Evolutionary conservation across 768 basidiomycete species (phyloP).

Genomic region (Neoboletus brunneissimus): DNA sequence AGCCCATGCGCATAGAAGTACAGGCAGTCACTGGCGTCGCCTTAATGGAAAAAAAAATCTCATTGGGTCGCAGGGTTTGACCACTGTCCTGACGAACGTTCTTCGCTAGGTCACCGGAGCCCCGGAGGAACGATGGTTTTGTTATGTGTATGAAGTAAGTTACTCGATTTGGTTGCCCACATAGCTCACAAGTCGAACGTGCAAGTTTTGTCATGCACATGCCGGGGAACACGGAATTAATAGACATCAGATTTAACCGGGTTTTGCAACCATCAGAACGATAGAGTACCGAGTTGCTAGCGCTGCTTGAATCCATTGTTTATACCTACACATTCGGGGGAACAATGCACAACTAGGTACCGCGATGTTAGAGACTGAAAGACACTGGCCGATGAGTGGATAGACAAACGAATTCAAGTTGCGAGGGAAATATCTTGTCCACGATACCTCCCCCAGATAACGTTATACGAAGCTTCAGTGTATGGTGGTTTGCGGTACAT

Average conservation of each 20-base stretch:
- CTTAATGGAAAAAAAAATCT: neutral
- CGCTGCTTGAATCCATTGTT: neutral
- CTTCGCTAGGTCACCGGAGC: conserved; percentile 3
- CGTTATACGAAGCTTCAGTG: neutral
- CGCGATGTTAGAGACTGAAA: neutral
- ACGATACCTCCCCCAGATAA: neutral
- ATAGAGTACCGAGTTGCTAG: neutral
- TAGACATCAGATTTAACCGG: neutral
- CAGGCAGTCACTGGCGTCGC: neutral
- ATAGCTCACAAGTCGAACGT: conserved; percentile 16
- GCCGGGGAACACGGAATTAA: neutral
- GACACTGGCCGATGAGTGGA: conserved; percentile 3
- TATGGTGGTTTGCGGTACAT: neutral
- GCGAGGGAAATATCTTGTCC: neutral
- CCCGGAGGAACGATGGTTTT: neutral
- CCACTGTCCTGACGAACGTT: conserved; percentile 33
- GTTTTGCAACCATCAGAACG: neutral
- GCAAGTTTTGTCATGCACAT: conserved; percentile 1
- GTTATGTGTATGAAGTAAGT: neutral
- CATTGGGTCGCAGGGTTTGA: conserved; percentile 14
- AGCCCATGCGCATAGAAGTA: neutral
- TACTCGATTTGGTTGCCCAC: conserved; percentile 22
- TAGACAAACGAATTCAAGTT: neutral
- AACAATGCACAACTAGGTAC: neutral
- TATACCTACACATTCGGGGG: conserved; percentile 1